A percentile compares a stretch with the other conserved stretches of the same genome.
Evolutionary conservation across 2,329 filamentous ascomycete species (phyloP).

Genomic region (Colletotrichum endophyticum): DNA sequence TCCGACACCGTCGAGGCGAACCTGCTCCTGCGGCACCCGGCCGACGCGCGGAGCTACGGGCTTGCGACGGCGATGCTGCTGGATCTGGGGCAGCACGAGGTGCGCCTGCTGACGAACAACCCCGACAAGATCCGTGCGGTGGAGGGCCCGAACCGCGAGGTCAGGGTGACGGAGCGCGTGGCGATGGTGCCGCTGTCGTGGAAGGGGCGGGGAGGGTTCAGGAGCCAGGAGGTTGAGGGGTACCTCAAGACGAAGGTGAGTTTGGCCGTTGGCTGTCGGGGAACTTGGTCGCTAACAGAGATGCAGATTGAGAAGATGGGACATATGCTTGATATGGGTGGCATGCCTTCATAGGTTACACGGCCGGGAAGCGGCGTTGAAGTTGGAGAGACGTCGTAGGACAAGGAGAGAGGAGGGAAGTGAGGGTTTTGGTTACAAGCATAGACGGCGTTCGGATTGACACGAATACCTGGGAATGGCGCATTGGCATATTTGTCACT

Average conservation of each 20-base stretch:
- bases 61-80: constrained; percentile 94
- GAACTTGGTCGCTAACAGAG: not conserved
- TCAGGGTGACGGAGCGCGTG: constrained; percentile 87
- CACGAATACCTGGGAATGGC: constrained; percentile 19
- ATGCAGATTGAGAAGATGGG: constrained; percentile 85
- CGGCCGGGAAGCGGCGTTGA: not conserved
- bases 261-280: constrained; percentile 4
- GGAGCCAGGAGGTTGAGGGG: constrained; percentile 87
- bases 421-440: not conserved
- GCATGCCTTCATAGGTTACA: constrained; percentile 10
- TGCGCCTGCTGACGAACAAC: constrained; percentile 92
- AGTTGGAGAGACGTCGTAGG: not conserved
- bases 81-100: constrained; percentile 80
- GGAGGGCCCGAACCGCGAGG: constrained; percentile 87
- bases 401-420: not conserved
- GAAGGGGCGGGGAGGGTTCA: constrained; percentile 84
- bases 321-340: constrained; percentile 71
- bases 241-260: constrained; percentile 94
- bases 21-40: constrained; percentile 85
- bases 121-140: constrained; percentile 96
- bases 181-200: constrained; percentile 96
- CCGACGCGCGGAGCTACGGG: constrained; percentile 93
- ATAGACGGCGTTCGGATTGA: constrained; percentile 18
- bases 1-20: constrained; percentile 99
- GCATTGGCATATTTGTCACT: constrained; percentile 7